Evolutionary conservation across 257 asterid species (phyloP), one percentile per base, ranked within the genome.

Genomic region (Verbena officinalis): DNA sequence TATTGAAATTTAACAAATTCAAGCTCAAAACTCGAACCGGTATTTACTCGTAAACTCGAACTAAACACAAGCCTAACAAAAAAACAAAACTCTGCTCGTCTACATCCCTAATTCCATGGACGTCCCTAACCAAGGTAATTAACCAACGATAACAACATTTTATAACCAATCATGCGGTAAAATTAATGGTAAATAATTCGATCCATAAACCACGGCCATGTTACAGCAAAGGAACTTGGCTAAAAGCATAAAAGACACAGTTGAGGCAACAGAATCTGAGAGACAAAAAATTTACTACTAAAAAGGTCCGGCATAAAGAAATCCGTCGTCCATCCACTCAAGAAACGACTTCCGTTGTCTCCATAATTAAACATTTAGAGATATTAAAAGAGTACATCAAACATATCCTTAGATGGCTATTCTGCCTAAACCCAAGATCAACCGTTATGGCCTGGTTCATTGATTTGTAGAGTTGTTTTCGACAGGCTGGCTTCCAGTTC

Each of bases 401-500:
- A 71, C 59, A 59, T 69, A 69, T 38, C 30, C 31, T 30, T 40
- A 45, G 55, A 72, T 13, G 17, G 16, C 2, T n/a, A 43, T 7
- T 15, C 69, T 39, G 24, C 17, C 5, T 31, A 9, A n/a, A 22
- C 12, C 22, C 36, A 62, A 38, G 60, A 20, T 64, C 62, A 61
- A 7, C 51, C 55, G 20, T 38, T 6, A 34, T 40, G 44, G 43
- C 52, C 67, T 6, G 76, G 75, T 59, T 81, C 74, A 14, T 77
- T 77, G 78, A 84, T 87, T 61, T 75, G 84, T 65, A 87, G 70
- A 20, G 95, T 59, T 16, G 88, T 78, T 64, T 68, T 84, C 4
- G 90, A 80, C 22, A 87, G 72, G 71, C 84, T 87, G 30, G 95
- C 95, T 75, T 87, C 95, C 58, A 87, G 76, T 65, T 87, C 95